These are phyloP conservation scores for Penicillium griseofulvum DNA, from an alignment of 2,329 filamentous ascomycete genomes.

Conservation along the genomic window DNA sequence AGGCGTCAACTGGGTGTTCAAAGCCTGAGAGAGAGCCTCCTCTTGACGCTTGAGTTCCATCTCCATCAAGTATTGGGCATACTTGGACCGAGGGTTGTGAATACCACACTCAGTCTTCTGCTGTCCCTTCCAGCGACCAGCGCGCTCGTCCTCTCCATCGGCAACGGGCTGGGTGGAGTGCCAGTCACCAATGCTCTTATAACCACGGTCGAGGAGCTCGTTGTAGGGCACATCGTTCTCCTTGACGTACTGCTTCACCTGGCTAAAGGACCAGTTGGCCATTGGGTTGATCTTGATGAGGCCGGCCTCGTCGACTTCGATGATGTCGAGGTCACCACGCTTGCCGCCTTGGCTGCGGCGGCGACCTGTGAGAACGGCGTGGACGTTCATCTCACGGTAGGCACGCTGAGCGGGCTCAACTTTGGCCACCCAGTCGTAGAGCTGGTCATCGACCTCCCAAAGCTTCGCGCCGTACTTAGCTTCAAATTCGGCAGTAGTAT, in stretches of 20 bases:
- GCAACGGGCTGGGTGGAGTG: slow-evolving; percentile 90
- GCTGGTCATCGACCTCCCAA: slow-evolving; percentile 80
- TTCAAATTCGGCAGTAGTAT: slow-evolving; percentile 74
- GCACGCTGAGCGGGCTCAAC: slow-evolving; percentile 93
- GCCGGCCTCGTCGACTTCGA: slow-evolving; percentile 88
- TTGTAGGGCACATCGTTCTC: slow-evolving; percentile 92
- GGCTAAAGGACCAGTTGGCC: slow-evolving; percentile 87
- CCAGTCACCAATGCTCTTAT: slow-evolving; percentile 98
- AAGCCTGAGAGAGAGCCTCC: slow-evolving; percentile 50
- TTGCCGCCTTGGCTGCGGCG: slow-evolving; percentile 89
- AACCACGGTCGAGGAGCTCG: slow-evolving; percentile 82
- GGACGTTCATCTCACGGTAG: slow-evolving; percentile 81
- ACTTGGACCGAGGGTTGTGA: slow-evolving; percentile 95
- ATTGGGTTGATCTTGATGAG: slow-evolving; percentile 97
- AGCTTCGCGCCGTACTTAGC: slow-evolving; percentile 75
- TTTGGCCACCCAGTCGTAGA: slow-evolving; percentile 97
- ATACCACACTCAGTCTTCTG: slow-evolving; percentile 97
- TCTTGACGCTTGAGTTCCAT: slow-evolving; percentile 67
- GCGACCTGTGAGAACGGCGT: slow-evolving; percentile 87
- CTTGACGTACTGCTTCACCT: slow-evolving; percentile 84
- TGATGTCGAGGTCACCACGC: slow-evolving; percentile 82
- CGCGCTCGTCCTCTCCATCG: slow-evolving; percentile 91
- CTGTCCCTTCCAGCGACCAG: slow-evolving; percentile 95
- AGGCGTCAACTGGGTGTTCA: slow-evolving; percentile 35
- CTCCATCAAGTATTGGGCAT: slow-evolving; percentile 77